Conservation (phyloP, 2,329 filamentous ascomycete genomes). For the Fusarium musae region DNA sequence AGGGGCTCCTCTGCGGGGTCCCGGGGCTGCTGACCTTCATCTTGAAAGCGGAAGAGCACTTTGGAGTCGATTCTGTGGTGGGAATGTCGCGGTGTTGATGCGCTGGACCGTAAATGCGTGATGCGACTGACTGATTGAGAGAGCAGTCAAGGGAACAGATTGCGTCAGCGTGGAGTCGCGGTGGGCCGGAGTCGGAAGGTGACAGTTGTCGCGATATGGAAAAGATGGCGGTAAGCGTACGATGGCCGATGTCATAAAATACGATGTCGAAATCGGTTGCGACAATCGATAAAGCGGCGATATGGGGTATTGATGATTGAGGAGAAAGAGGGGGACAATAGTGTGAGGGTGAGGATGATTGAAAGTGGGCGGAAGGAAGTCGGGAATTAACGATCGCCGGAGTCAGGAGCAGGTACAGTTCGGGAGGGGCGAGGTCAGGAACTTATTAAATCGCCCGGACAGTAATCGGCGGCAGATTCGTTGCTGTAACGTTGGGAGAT, state of each 20-base stretch:
- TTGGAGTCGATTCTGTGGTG: neutral
- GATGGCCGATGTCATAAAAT: neutral
- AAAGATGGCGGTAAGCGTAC: slow-evolving; percentile 15
- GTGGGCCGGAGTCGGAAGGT: slow-evolving; percentile 37
- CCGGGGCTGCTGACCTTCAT: slow-evolving; percentile 52
- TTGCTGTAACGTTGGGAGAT: neutral
- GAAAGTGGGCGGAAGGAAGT: slow-evolving; percentile 22
- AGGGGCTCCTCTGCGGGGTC: neutral
- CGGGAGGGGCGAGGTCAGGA: slow-evolving; percentile 26
- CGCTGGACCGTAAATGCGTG: slow-evolving; percentile 15
- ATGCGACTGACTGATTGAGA: slow-evolving; percentile 28
- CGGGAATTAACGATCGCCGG: slow-evolving; percentile 36
- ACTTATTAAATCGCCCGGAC: slow-evolving; percentile 4
- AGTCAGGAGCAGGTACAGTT: slow-evolving; percentile 34
- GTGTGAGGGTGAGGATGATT: neutral
- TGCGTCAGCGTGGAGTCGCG: slow-evolving; percentile 47
- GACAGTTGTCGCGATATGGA: slow-evolving; percentile 35
- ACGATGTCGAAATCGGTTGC: slow-evolving; percentile 14
- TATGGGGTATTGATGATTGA: slow-evolving; percentile 16
- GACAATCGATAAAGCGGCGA: slow-evolving; percentile 14
- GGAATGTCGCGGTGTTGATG: slow-evolving; percentile 12
- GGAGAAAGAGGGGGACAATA: slow-evolving; percentile 14
- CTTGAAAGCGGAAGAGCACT: slow-evolving; percentile 31
- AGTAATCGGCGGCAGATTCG: neutral
- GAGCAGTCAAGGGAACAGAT: slow-evolving; percentile 36